These are phyloP conservation scores for Clitocybe nebularis DNA, from an alignment of 1,284 basidiomycete species.

Conservation along the genomic window DNA sequence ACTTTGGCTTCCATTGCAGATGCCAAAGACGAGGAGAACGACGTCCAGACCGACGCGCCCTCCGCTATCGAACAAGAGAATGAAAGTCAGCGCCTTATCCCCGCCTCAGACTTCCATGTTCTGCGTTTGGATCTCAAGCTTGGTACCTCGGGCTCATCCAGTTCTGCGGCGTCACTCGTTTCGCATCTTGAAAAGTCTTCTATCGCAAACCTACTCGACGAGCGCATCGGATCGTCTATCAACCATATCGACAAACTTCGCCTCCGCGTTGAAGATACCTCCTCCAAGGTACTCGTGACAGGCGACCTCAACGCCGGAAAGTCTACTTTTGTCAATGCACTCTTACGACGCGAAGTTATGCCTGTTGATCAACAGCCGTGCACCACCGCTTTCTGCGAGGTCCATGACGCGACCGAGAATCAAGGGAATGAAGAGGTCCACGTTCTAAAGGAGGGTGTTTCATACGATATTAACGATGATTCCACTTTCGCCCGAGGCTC, in stretches of 20 bases:
- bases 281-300: constrained; percentile 97
- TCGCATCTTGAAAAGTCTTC: constrained; percentile 90
- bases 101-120: constrained; percentile 72
- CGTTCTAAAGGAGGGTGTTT: constrained; percentile 60
- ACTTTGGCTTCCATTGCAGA: constrained; percentile 54
- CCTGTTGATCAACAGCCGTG: constrained; percentile 98
- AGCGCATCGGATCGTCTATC: constrained; percentile 75
- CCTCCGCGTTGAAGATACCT: constrained; percentile 85
- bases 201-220: constrained; percentile 89
- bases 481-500: constrained; percentile 72
- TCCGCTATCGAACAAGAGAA: constrained; percentile 28
- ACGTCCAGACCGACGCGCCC: constrained; percentile 13
- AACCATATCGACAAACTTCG: constrained; percentile 85
- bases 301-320: constrained; percentile 99
- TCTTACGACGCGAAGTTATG: constrained; percentile 88
- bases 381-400: constrained; percentile 97
- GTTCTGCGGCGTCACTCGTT: constrained; percentile 77
- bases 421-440: constrained; percentile 81
- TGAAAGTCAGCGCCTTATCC: constrained; percentile 39
- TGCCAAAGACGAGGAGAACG: constrained; percentile 32
- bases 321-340: constrained; percentile 95
- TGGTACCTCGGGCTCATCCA: constrained; percentile 68
- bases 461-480: constrained; percentile 73
- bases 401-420: constrained; percentile 89
- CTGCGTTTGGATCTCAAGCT: constrained; percentile 92